Base-by-base conservation (phyloP, 768 basidiomycete species). In the Boletus coccyginus region DNA sequence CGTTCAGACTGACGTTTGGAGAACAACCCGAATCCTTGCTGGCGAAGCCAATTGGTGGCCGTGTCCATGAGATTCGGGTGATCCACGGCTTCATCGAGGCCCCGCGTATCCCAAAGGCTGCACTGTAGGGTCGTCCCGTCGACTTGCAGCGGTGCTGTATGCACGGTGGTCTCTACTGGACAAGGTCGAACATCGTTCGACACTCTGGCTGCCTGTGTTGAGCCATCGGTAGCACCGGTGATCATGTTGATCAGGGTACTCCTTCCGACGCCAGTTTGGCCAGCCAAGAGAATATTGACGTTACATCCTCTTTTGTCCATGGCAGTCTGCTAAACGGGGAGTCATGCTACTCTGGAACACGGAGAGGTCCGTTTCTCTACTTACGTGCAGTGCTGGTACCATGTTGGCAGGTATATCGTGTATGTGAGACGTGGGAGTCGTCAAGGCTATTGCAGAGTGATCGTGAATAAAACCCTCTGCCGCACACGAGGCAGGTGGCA, bases 201-300 rank as follows among this genome's bases (percentile, higher is more conserved):
- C 21, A 68, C 66, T 32, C 47, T 55, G 47, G 68, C 62, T 13
- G 58, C 57, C 19, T 11, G 45, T 7, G 39, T 41, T 12, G 64
- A 62, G 41, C 50, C 58, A 12, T 49, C 46, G 38, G 42, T 21
- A 33, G 50, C 58, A 39, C 60, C 68, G 10, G 44, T 59, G 52
- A 65, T 65, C 67, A 68, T 70, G 31, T 68, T 68, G 57, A 65
- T 53, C 54, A 68, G 33, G 5, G 65, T 65, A 43, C 68, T 68
- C 33, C 66, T 67, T 39, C 66, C 66, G n/a, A 67, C 65, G 39
- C 65, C 66, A 10, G 68, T 68, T 35, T 67, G 67, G 29, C 65
- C 67, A 42, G 60, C 67, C 46, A 69, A 49, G 24, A 68, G 62
- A 31, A 68, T 53, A 13, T 62, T 27, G 55, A 58, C 17, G 52